Conservation (phyloP, 805 yeast species). For the Myxozyma melibiosi region DNA sequence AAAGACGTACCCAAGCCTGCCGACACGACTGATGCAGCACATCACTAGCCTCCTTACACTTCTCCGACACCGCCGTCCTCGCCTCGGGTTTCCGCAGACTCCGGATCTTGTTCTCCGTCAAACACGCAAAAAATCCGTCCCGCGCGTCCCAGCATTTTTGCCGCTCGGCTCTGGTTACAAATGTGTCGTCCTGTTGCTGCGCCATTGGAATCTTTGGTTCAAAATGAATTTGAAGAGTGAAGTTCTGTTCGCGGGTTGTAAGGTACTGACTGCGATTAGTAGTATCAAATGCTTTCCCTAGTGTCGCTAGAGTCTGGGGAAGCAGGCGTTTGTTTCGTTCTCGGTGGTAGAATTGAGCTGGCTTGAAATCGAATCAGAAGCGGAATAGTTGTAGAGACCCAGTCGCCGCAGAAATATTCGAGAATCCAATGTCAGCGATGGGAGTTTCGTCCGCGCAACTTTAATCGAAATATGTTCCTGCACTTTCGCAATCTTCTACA, state of each 20-base stretch:
- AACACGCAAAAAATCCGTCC: slow-evolving; percentile 74
- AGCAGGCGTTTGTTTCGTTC: no score
- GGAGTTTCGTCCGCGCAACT: no score
- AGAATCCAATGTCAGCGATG: no score
- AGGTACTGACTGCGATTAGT: no score
- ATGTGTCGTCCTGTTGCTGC: neutral
- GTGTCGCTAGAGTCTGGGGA: no score
- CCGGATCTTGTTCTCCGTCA: slow-evolving; percentile 63
- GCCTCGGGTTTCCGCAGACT: neutral
- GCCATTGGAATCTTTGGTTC: neutral
- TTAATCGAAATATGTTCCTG: no score
- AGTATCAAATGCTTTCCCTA: no score
- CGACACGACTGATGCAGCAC: slow-evolving; percentile 7
- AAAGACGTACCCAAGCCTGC: slow-evolving; percentile 13
- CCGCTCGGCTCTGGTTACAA: slow-evolving; percentile 13
- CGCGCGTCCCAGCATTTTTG: slow-evolving; percentile 83
- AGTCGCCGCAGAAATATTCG: no score
- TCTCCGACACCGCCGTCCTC: neutral
- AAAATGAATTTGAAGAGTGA: neutral
- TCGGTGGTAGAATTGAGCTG: no score
- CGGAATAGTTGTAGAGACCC: no score
- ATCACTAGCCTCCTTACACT: neutral
- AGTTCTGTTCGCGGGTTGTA: neutral
- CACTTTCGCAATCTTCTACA: no score
- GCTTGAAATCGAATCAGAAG: no score